Conservation (phyloP, 2,329 filamentous ascomycete species). For the Neocucurbitaria cava region DNA sequence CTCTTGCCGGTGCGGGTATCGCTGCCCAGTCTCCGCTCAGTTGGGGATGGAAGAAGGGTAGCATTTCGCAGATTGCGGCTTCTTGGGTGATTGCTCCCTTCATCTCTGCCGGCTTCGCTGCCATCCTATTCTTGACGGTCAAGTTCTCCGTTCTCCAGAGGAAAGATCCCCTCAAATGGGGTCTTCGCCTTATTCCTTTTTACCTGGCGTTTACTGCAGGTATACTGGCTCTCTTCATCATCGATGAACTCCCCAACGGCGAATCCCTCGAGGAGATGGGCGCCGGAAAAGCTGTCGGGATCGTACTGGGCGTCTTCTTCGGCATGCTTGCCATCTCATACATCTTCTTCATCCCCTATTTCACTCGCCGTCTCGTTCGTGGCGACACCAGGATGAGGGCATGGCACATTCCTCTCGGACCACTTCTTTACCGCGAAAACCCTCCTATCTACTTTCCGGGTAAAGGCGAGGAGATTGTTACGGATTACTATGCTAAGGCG, state of each 20-base stretch:
- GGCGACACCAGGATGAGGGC: conserved; percentile 32
- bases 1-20: conserved; percentile 66
- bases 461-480: conserved; percentile 44
- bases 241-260: conserved; percentile 55
- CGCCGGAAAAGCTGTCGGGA: conserved; percentile 35
- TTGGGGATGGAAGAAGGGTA: conserved; percentile 33
- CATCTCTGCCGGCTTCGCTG: conserved; percentile 56
- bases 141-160: conserved; percentile 60
- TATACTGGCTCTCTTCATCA: conserved; percentile 65
- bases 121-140: conserved; percentile 57
- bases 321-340: conserved; percentile 29
- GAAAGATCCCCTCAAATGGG: conserved; percentile 57
- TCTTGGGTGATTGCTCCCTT: conserved; percentile 46
- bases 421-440: conserved; percentile 48
- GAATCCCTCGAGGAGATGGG: conserved; percentile 38
- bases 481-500: conserved; percentile 50
- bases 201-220: conserved; percentile 59
- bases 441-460: conserved; percentile 34
- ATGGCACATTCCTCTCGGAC: conserved; percentile 45
- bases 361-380: conserved; percentile 33
- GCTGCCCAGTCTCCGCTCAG: conserved; percentile 44
- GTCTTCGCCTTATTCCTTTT: conserved; percentile 56
- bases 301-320: conserved; percentile 34
- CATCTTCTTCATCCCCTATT: conserved; percentile 37
- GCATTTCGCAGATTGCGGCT: conserved; percentile 46